phyloP scores from a whole-genome alignment of 2,329 filamentous ascomycete species.

The Orbilia blumenaviensis region DNA sequence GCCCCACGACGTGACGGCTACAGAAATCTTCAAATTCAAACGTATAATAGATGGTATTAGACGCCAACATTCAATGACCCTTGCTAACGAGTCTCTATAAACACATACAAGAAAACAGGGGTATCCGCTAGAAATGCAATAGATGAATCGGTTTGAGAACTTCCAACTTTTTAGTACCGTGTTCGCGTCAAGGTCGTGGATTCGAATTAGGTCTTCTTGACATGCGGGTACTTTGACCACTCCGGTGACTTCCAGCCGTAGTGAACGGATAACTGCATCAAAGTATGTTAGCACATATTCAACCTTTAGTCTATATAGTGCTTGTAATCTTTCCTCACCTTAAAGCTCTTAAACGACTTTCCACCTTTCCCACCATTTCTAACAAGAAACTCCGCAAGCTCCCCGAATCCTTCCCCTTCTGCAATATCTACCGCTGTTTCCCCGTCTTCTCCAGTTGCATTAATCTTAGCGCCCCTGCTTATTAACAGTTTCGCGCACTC shows the following conservation, averaged over 20 bases:
- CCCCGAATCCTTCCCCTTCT: constrained; percentile 25
- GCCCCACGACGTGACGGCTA: background rate
- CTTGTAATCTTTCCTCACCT: constrained; percentile 10
- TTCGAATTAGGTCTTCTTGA: constrained; percentile 33
- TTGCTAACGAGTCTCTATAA: no score
- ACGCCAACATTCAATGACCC: background rate
- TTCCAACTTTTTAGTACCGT: no score
- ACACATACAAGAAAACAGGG: no score
- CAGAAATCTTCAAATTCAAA: background rate
- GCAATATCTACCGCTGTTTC: constrained; percentile 40
- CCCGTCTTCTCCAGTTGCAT: constrained; percentile 42
- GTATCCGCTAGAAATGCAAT: constrained; percentile 19
- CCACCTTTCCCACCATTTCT: constrained; percentile 41
- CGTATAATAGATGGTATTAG: background rate
- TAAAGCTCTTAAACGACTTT: constrained; percentile 39
- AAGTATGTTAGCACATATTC: background rate
- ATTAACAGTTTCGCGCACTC: constrained; percentile 25
- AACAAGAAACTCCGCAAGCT: constrained; percentile 30
- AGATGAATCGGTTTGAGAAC: background rate
- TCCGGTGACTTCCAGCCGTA: constrained; percentile 47
- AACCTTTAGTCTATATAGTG: background rate
- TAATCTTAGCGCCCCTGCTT: constrained; percentile 22
- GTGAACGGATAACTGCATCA: constrained; percentile 34
- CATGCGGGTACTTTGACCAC: constrained; percentile 34
- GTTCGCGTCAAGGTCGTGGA: background rate